Conservation (phyloP, 306 rosid species). For the Aeschynomene evenia region DNA sequence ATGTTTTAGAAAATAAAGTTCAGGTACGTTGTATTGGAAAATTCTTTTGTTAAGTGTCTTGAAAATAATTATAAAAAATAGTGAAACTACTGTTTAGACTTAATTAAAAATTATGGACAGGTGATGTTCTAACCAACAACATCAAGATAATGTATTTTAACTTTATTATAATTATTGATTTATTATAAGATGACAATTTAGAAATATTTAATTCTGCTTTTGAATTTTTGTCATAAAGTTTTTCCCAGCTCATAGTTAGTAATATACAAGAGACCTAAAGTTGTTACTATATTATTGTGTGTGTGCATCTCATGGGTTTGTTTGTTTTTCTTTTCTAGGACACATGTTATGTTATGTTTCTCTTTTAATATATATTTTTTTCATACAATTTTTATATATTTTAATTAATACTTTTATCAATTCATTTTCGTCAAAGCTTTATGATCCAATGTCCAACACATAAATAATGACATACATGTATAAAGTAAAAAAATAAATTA, state of each 20-base stretch:
- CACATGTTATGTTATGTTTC: background rate
- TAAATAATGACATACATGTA: too few species aligned
- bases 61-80: too few species aligned
- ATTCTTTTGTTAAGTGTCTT: too few species aligned
- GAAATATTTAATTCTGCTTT: too few species aligned
- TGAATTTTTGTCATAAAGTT: too few species aligned
- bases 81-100: background rate
- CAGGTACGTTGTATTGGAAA: background rate
- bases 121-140: background rate
- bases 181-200: too few species aligned
- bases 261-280: too few species aligned
- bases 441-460: too few species aligned
- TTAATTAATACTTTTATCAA: background rate
- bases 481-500: too few species aligned
- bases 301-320: background rate
- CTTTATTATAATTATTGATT: background rate
- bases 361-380: background rate
- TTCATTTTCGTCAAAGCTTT: background rate
- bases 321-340: background rate
- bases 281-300: too few species aligned
- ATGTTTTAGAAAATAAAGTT: too few species aligned
- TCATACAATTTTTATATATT: background rate
- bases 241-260: too few species aligned
- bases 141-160: background rate
- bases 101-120: background rate